Percentiles rank a stretch among this genome's conserved stretches.
Evolutionary conservation across 371 early-diverging fungal species (phyloP).

Genomic region (Mortierella sp.): DNA sequence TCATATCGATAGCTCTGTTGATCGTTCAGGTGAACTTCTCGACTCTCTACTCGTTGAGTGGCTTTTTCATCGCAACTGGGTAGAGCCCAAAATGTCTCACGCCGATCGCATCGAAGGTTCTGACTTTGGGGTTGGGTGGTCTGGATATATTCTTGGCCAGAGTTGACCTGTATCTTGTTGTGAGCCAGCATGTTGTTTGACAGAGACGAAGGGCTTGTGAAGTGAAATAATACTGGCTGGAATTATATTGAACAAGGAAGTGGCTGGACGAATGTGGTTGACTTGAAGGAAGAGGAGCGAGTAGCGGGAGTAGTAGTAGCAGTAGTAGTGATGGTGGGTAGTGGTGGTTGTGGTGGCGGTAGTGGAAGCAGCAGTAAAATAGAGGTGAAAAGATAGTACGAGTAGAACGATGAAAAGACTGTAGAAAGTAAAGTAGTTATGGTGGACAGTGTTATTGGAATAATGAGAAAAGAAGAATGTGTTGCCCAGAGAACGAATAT

Average conservation of each 20-base stretch:
- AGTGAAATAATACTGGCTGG: neutral
- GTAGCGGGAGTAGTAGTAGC: neutral
- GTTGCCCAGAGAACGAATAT: neutral
- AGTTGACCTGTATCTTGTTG: slow-evolving; percentile 27
- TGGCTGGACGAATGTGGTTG: neutral
- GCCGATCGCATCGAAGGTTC: neutral
- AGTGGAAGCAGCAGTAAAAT: neutral
- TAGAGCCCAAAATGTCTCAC: neutral
- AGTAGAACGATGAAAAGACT: no score
- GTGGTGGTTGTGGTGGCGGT: neutral
- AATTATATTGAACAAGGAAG: neutral
- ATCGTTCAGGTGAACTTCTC: neutral
- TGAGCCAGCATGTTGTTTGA: slow-evolving; percentile 24
- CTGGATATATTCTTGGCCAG: slow-evolving; percentile 3
- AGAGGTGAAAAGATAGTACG: neutral
- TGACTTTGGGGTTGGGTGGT: neutral
- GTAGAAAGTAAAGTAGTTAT: neutral
- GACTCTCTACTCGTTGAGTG: neutral
- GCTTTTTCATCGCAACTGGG: neutral
- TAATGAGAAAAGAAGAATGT: slow-evolving; percentile 3
- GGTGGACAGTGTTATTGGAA: neutral
- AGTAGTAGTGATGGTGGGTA: neutral
- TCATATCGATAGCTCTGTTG: neutral
- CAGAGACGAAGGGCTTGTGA: neutral
- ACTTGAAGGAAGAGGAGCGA: neutral